Percentiles rank a stretch among this genome's conserved stretches.
These are phyloP conservation scores for Trichoderma asperellum DNA, from an alignment of 2,329 filamentous ascomycete species.

Conservation along the genomic window DNA sequence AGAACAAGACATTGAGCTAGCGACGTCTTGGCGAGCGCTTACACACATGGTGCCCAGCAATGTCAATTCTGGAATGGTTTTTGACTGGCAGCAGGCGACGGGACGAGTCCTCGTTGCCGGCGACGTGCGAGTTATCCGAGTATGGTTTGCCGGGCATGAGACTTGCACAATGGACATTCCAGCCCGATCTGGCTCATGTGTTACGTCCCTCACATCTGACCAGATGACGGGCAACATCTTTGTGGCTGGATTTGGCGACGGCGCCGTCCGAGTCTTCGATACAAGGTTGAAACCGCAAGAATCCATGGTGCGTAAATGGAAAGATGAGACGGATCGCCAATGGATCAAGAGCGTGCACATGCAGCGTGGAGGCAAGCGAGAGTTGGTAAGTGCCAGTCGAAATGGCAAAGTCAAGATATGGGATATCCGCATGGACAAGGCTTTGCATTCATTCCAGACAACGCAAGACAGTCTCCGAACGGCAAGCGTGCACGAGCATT, in stretches of 20 bases:
- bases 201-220: conserved; percentile 93
- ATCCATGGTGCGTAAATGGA: conserved; percentile 96
- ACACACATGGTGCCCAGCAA: conserved; percentile 94
- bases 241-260: conserved; percentile 94
- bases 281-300: conserved; percentile 81
- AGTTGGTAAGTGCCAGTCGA: conserved; percentile 85
- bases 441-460: conserved; percentile 72
- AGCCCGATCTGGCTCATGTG: conserved; percentile 90
- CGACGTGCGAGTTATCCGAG: conserved; percentile 90
- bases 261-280: conserved; percentile 92
- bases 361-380: conserved; percentile 90
- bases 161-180: conserved; percentile 93
- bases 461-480: conserved; percentile 80
- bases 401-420: conserved; percentile 94
- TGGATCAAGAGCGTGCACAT: conserved; percentile 98
- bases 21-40: conserved; percentile 87
- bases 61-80: conserved; percentile 91
- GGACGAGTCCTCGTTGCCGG: conserved; percentile 94
- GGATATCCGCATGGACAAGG: conserved; percentile 88
- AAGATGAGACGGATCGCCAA: conserved; percentile 79
- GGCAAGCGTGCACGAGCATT: conserved; percentile 91
- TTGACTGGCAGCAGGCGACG: conserved; percentile 99
- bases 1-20: conserved; percentile 75
- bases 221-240: conserved; percentile 98
- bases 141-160: conserved; percentile 95